A percentile compares a stretch with the other conserved stretches of the same genome.
Conservation (phyloP, 2,329 filamentous ascomycete species). For the Fusarium anthophilum region DNA sequence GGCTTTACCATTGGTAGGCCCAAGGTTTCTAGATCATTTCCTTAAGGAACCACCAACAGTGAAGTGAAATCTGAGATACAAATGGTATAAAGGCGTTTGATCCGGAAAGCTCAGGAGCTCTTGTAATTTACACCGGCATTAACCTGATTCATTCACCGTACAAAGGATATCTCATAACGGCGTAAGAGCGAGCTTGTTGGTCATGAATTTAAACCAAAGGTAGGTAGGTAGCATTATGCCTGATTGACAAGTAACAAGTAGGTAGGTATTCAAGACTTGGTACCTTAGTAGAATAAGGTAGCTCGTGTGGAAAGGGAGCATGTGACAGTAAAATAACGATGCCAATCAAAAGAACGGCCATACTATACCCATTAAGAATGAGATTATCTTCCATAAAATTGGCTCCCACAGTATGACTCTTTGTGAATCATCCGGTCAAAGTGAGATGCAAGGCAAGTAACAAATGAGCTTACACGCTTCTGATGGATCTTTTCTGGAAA, state of each 20-base stretch:
- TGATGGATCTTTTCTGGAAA: slow-evolving; percentile 10
- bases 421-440: slow-evolving; percentile 30
- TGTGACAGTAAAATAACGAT: neutral
- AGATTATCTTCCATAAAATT: neutral
- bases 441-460: neutral
- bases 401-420: slow-evolving; percentile 7
- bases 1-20: slow-evolving; percentile 20
- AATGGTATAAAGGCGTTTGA: neutral
- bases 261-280: neutral
- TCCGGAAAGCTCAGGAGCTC: neutral
- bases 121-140: slow-evolving; percentile 1
- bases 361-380: neutral
- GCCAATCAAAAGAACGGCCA: neutral
- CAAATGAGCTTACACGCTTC: slow-evolving; percentile 25
- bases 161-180: neutral
- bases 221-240: neutral
- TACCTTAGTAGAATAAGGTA: neutral
- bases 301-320: neutral
- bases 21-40: neutral
- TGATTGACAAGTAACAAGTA: neutral
- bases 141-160: neutral
- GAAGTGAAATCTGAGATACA: neutral
- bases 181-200: neutral
- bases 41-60: neutral
- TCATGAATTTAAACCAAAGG: neutral